phyloP scores from a whole-genome alignment of 768 basidiomycete genomes.

The Pisolithus sp. region DNA sequence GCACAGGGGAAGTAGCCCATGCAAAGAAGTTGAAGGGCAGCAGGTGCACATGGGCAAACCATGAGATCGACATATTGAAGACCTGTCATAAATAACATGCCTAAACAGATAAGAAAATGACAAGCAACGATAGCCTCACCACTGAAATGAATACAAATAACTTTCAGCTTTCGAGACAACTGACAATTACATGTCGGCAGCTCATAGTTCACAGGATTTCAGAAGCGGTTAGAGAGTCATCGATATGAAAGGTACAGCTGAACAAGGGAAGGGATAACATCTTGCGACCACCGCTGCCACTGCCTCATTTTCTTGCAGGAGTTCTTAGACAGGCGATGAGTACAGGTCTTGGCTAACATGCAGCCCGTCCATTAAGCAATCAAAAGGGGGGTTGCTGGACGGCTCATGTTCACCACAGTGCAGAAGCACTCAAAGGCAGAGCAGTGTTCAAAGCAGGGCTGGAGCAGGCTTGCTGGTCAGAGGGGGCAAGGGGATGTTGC shows the following conservation, averaged over 20 bases:
- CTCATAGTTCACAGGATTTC: not conserved
- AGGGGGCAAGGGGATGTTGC: not conserved
- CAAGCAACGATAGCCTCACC: not conserved
- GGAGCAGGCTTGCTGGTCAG: not conserved
- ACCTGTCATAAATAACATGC: not conserved
- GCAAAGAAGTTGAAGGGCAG: slow-evolving; percentile 19
- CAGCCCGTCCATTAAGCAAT: not conserved
- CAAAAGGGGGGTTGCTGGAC: not conserved
- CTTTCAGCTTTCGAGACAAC: not conserved
- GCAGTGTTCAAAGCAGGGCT: not conserved
- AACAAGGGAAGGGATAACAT: slow-evolving; percentile 6
- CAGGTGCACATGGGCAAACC: slow-evolving; percentile 3
- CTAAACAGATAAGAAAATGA: not conserved
- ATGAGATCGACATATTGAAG: not conserved
- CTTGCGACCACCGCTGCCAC: slow-evolving; percentile 3
- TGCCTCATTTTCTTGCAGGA: slow-evolving; percentile 2
- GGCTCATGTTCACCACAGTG: too few relatives aligned
- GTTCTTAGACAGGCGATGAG: not conserved
- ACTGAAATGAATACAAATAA: not conserved
- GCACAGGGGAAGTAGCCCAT: slow-evolving; percentile 24
- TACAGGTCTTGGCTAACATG: not conserved
- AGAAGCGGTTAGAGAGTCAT: not conserved
- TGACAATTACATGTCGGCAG: not conserved
- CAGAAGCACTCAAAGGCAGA: not conserved
- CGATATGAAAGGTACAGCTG: slow-evolving; percentile 1